Base-by-base conservation (phyloP, 306 rosid genomes). In the Hippophae tibetana region DNA sequence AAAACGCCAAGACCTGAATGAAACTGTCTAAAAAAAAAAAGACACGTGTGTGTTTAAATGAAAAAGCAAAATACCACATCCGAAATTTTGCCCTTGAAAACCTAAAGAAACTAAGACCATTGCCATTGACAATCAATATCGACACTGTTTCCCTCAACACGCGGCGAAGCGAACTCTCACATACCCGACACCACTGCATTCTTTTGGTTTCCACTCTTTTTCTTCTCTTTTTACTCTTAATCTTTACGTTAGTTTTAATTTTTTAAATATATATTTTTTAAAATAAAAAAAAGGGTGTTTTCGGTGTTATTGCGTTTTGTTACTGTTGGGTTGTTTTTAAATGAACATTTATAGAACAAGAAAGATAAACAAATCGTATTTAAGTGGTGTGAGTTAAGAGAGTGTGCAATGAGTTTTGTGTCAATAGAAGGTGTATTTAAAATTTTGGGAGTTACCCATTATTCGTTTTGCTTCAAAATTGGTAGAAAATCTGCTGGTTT, bases 81-180 rank as follows among this genome's bases (percentile, higher is more conserved):
- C 38, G 5, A 2, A 31, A 2, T 2, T 31, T 31, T 31, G 38
- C 38, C 38, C 38, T 31, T 31, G 38, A 31, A 31, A 31, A 4
- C 38, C 38, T 31, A 31, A 31, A 2, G 38, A 31, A 31, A 31
- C 38, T 31, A 31, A 31, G 38, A 31, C 38, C 38, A 31, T 31
- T 31, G 38, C 38, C 38, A 31, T 31, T 31, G 38, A 31, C 5
- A 4, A 31, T 2, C 5, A 4, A 31, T 31, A 31, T 31, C 5
- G 38, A 2, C 38, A 31, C 63, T 65, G 57, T 13, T 40, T 54
- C 65, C 72, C 65, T 13, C 48, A 71, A 75, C 93, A 85, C 84
- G 93, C 86, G 93, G 84, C 86, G 74, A 74, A 69, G 56, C 70
- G 79, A 61, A 59, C 59, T 23, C 72, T 68, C 63, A 23, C 47